Evolutionary conservation across 371 early-diverging fungal genomes (phyloP).

Genomic region (Parasitella parasitica): DNA sequence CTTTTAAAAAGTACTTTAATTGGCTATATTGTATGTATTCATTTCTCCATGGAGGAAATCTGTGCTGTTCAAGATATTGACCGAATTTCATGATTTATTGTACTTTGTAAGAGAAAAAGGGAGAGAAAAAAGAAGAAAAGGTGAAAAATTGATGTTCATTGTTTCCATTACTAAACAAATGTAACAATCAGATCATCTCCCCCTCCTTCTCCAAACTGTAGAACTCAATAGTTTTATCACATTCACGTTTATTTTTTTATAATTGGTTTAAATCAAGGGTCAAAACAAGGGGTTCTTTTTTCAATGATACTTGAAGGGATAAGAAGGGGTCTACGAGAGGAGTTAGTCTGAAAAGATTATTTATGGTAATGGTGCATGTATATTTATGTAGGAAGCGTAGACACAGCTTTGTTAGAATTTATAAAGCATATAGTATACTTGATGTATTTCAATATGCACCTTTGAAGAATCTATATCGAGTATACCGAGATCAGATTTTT

Average conservation of each 20-base stretch:
- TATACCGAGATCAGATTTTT: background rate
- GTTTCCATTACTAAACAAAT: background rate
- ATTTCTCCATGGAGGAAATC: constrained; percentile 16
- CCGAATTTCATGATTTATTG: constrained; percentile 16
- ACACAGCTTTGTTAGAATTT: background rate
- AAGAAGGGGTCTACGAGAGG: background rate
- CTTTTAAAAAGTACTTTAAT: constrained; percentile 18
- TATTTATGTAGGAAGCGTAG: background rate
- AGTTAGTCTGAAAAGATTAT: too few relatives aligned
- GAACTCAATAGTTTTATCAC: background rate
- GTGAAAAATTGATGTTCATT: background rate
- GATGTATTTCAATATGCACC: background rate
- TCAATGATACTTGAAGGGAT: background rate
- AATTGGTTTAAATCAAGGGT: background rate
- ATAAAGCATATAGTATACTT: background rate
- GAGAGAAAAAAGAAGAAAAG: background rate
- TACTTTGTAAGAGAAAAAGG: background rate
- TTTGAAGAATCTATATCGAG: background rate
- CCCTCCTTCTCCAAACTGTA: background rate
- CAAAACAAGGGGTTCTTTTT: background rate
- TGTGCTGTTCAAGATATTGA: constrained; percentile 3
- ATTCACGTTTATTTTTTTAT: background rate
- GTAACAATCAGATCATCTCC: background rate
- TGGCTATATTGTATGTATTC: constrained; percentile 20
- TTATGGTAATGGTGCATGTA: too few relatives aligned